These are phyloP conservation scores for Tetradesmus lagerheimii DNA, from an alignment of 139 green algal species.

Conservation along the genomic window DNA sequence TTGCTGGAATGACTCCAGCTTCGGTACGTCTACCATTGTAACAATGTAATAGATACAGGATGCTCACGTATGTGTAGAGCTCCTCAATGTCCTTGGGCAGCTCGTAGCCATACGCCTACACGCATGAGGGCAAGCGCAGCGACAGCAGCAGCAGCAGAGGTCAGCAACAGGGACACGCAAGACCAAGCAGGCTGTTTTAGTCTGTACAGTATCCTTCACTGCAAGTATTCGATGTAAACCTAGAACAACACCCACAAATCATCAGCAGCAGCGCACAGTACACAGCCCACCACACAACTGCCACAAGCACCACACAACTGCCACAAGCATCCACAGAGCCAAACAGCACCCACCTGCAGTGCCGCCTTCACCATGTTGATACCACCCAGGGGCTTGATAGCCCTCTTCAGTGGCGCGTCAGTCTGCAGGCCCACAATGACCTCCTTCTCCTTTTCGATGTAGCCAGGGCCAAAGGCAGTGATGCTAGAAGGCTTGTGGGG, in stretches of 20 bases:
- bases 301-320: too few species aligned
- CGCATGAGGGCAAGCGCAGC: neutral
- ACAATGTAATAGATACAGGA: too few species aligned
- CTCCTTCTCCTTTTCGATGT: slow-evolving; percentile 76
- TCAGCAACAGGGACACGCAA: neutral
- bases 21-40: too few species aligned
- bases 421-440: slow-evolving; percentile 78
- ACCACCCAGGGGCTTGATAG: slow-evolving; percentile 79
- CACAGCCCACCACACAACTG: too few species aligned
- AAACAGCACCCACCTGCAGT: slow-evolving; percentile 36
- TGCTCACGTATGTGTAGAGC: slow-evolving; percentile 49
- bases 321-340: too few species aligned
- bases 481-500: slow-evolving; percentile 71
- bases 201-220: too few species aligned
- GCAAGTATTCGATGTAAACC: too few species aligned
- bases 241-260: too few species aligned
- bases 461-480: slow-evolving; percentile 70
- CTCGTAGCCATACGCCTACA: slow-evolving; percentile 38
- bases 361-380: slow-evolving; percentile 37
- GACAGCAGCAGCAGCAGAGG: neutral
- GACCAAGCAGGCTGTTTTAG: neutral
- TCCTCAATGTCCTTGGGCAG: slow-evolving; percentile 54
- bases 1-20: too few species aligned
- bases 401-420: slow-evolving; percentile 76
- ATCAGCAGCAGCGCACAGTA: too few species aligned